Evolutionary conservation across 1,139 yeast genomes (phyloP).

Genomic region (Debaryomyces subglobosus): DNA sequence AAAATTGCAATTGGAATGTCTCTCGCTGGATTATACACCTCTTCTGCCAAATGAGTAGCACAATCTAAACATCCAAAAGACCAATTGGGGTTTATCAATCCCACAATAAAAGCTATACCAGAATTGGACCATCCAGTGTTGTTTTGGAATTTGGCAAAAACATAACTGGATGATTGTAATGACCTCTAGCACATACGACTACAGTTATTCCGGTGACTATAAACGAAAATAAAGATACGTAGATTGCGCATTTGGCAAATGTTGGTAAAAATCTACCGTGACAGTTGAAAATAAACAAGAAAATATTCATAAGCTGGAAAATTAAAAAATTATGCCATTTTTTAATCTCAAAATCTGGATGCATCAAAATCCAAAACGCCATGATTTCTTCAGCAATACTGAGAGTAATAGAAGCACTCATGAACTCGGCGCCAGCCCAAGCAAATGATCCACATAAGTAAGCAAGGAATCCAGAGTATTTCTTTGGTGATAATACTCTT

Average conservation of each 20-base stretch:
- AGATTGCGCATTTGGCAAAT: constrained; percentile 38
- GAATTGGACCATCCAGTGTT: constrained; percentile 45
- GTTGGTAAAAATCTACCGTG: constrained; percentile 40
- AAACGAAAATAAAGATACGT: constrained; percentile 41
- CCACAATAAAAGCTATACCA: constrained; percentile 48
- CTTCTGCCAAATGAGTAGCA: constrained; percentile 49
- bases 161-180: constrained; percentile 39
- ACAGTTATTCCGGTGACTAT: constrained; percentile 39
- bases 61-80: constrained; percentile 47
- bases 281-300: constrained; percentile 39
- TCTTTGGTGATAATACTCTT: constrained; percentile 53
- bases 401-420: constrained; percentile 57
- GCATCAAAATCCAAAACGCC: constrained; percentile 53
- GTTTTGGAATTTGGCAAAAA: constrained; percentile 40
- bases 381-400: constrained; percentile 51
- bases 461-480: constrained; percentile 49
- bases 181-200: constrained; percentile 39
- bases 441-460: constrained; percentile 59
- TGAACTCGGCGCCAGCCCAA: constrained; percentile 61
- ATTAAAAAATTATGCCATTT: constrained; percentile 58
- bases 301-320: constrained; percentile 42
- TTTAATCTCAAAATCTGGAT: constrained; percentile 44
- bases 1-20: constrained; percentile 46
- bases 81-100: constrained; percentile 49
- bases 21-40: constrained; percentile 36